Evolutionary conservation across 768 basidiomycete genomes (phyloP), one percentile per base, ranked within the genome.

Genomic region (Mrakia hoshinonis): DNA sequence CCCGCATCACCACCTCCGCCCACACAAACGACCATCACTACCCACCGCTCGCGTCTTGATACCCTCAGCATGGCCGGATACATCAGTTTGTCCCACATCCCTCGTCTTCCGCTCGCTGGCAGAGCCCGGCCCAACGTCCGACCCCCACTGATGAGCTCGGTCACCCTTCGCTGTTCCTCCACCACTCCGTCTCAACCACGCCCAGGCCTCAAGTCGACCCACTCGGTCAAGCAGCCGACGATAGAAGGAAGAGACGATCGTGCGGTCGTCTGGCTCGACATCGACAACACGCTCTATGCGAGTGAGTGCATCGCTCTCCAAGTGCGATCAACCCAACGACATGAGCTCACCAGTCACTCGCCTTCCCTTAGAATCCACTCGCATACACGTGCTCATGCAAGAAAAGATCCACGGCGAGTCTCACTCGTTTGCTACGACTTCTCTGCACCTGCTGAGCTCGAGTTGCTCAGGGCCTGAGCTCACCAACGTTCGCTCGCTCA

Each of bases 271-370:
- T 92, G 87, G 85, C 85, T 92, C 73, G 91, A 92, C 77, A 90
- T 92, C 71, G 91, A 92, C 79, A 92, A 93, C 76, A 91, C 90
- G 3, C 83, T 93, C 20, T 93, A 92, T 78, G 89, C 90, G 10
- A 85, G 89, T 0, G 87, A 84, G 75, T 82, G 86, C 24, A 86
- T 18, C 31, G 38, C 20, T 10, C 22, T 22, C 48, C 36, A 29
- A 11, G 39, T 22, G 5, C 20, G 15, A 18, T n/a, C 12, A 0
- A 22, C 6, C 10, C 52, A 6, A 7, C 12, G 12, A 34, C n/a
- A 6, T 4, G 58, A 61, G 31, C 69, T 55, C 39, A 22, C 46
- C n/a, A 34, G 31, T 22, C 26, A 11, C 34, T 39, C 20, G 15
- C 36, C 11, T 12, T n/a, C 6, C 39, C 3, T 70, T 38, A 34